These are phyloP conservation scores for Malus fusca DNA, from an alignment of 306 rosid species.

Conservation along the genomic window DNA sequence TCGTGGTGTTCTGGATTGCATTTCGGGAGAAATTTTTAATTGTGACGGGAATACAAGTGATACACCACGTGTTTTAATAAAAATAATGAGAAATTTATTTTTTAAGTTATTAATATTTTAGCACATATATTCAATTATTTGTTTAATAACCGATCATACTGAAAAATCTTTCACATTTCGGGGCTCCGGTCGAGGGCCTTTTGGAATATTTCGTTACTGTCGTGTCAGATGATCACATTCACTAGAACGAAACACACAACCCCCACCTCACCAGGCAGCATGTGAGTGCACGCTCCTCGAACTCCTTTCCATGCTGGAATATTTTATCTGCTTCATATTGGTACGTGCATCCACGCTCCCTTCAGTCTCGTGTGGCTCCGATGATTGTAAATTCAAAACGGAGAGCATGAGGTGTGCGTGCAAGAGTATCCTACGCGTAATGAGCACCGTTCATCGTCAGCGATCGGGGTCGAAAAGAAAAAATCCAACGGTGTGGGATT, in stretches of 20 bases:
- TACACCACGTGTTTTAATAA: too few relatives aligned
- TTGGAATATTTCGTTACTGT: conserved; percentile 33
- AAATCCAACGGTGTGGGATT: conserved; percentile 20
- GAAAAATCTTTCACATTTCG: too few relatives aligned
- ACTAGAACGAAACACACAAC: conserved; percentile 7
- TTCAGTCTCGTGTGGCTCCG: background rate
- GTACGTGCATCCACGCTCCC: conserved; percentile 16
- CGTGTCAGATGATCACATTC: conserved; percentile 38
- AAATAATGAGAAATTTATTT: too few relatives aligned
- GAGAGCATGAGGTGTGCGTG: conserved; percentile 24
- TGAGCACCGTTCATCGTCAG: conserved; percentile 7
- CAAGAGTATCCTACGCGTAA: conserved; percentile 9
- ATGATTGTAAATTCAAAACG: background rate
- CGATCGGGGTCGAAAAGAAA: background rate
- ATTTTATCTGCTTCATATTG: background rate
- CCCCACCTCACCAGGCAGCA: background rate
- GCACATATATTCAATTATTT: too few relatives aligned
- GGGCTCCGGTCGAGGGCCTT: conserved; percentile 17
- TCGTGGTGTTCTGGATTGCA: conserved; percentile 19
- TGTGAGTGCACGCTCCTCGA: conserved; percentile 1
- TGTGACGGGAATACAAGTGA: too few relatives aligned
- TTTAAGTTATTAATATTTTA: too few relatives aligned
- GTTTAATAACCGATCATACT: too few relatives aligned
- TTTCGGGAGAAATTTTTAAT: background rate
- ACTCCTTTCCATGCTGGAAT: background rate